Evolutionary conservation across 345 rosid genomes (phyloP), one percentile per base, ranked within the genome.

Genomic region (Citrus sp.): DNA sequence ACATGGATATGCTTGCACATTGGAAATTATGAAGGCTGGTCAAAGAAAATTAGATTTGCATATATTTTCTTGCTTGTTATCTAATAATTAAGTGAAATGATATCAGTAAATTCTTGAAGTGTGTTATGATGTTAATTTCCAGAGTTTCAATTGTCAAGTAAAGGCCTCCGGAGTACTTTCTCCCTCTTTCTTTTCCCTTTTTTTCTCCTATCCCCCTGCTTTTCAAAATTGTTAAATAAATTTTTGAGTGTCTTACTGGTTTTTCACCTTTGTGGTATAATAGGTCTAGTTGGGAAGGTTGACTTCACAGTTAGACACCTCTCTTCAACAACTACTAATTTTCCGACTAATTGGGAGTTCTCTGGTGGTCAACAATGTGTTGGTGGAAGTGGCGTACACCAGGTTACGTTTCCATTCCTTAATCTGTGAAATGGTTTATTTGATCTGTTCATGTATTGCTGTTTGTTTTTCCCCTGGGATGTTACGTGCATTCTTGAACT

Each of bases 281-380:
- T 78, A 97, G 99, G 98, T 75, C 84, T 94, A 38, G 84, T 90
- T 83, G 99, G 99, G 72, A 94, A 93, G 92, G 99, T 94, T 77
- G 99, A 97, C 82, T 97, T 97, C 83, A 86, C 93, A 70, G 99
- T 97, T 58, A 93, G 92, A 87, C 99, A 97, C 84, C 91, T 97
- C 58, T 84, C 99, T 68, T 97, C 99, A 16, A 76, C 87, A 64
- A 89, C 98, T 22, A 80, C 93, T 64, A 70, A 79, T 70, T 94
- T 97, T 80, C 99, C 98, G 3, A 86, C 87, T 82, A 73, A 79
- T 6, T 97, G 97, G 97, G 85, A 78, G 0, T 89, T 86, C 84
- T 80, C 97, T 74, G 83, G 82, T 56, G 54, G 72, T 82, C 94
- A 89, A 76, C 98, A 89, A 72, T 97, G 98, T 81, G 37, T 92